Evolutionary conservation across 192 early-diverging fungal species (phyloP), one percentile per base, ranked within the genome.

Genomic region (Coemansia sp.): DNA sequence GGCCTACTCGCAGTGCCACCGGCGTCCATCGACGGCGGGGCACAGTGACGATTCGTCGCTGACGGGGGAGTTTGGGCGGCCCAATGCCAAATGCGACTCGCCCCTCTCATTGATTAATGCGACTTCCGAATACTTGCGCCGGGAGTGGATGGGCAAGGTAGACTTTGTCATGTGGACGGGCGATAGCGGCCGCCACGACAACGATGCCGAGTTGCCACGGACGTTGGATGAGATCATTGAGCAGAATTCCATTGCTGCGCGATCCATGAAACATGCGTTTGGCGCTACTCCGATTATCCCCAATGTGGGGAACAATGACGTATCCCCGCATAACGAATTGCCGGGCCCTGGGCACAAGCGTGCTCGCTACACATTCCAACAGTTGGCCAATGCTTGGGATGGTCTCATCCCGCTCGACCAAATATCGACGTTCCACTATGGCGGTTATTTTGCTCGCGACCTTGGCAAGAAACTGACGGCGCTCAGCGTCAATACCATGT

Each of bases 141-240:
- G 34, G 2, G 61, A 82, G 11, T 78, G 75, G 64, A 57, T 76
- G 59, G 53, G 45, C 13, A 61, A 76, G 18, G 68, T 89, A 5
- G 90, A 91, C 66, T 91, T 91, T 84, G 86, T 91, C 0, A 62
- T 86, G 4, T 91, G 87, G 85, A 91, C 88, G 2, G 90, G 90
- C 2, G 90, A 91, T 62, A 88, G 84, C 76, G 83, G 86, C 4
- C 82, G 91, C 16, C 91, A 92, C 66, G 91, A 92, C 70, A 75
- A 79, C 33, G 91, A 92, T 72, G 76, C 85, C 26, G 71, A 83
- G 59, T 57, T 69, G n/a, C 89, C 88, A 18, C 84, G 91, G 35
- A 84, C 81, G 6, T 69, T 85, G 47, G 73, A 83, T 33, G 87
- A 92, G 73, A 86, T 92, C 31, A 64, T 84, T 16, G 67, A 84